Conservation (phyloP, 352 stramenopile species). For the Globisporangium yorkense region DNA sequence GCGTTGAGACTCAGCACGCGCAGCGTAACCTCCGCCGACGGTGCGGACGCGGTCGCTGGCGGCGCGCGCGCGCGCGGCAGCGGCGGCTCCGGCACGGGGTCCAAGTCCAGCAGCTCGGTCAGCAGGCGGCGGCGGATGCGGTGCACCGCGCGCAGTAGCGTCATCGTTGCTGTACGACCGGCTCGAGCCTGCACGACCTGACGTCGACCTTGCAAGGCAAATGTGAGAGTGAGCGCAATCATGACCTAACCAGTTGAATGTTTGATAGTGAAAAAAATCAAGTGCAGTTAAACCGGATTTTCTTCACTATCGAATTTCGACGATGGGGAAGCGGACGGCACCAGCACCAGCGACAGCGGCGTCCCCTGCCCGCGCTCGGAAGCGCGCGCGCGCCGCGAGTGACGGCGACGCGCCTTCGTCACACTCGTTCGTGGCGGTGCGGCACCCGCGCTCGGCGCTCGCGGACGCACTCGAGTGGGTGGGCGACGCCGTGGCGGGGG, state of each 20-base stretch:
- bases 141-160: slow-evolving; percentile 23
- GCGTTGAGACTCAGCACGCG: slow-evolving; percentile 73
- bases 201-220: background rate
- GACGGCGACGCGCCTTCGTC: no score
- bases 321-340: no score
- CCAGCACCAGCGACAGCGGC: no score
- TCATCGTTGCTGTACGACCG: slow-evolving; percentile 16
- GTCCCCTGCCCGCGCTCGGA: no score
- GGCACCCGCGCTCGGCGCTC: slow-evolving; percentile 10
- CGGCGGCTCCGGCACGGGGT: slow-evolving; percentile 37
- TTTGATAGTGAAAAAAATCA: no score
- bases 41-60: slow-evolving; percentile 7
- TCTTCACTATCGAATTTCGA: no score
- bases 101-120: slow-evolving; percentile 52
- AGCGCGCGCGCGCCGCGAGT: no score
- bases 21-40: slow-evolving; percentile 21
- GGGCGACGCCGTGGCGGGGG: slow-evolving; percentile 67
- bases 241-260: no score
- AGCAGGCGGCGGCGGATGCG: slow-evolving; percentile 48
- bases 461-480: slow-evolving; percentile 76
- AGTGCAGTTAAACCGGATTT: no score
- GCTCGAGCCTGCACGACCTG: no score
- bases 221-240: background rate
- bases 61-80: slow-evolving; percentile 32
- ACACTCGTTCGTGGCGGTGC: background rate